Conservation (phyloP, 768 basidiomycete species). For the Amanita thiersii region DNA sequence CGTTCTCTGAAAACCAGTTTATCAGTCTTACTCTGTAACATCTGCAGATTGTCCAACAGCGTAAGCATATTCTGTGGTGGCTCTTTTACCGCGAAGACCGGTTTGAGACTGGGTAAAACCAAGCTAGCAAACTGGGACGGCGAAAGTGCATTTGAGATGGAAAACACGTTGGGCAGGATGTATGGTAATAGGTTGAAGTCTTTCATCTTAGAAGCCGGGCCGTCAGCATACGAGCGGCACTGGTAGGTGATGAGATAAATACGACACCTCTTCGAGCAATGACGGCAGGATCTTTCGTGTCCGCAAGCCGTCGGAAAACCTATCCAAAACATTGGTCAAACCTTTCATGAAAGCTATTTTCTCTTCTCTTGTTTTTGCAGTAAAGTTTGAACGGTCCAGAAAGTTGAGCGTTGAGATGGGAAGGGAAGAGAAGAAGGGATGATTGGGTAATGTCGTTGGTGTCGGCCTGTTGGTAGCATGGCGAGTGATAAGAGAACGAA, state of each 20-base stretch:
- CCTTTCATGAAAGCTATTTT: constrained; percentile 97
- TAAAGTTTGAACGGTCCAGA: constrained; percentile 91
- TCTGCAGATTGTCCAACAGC: constrained; percentile 77
- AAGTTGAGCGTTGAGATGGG: constrained; percentile 96
- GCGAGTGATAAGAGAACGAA: constrained; percentile 76
- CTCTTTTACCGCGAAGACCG: constrained; percentile 84
- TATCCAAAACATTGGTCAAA: constrained; percentile 66
- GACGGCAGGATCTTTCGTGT: constrained; percentile 88
- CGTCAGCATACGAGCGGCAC: background rate
- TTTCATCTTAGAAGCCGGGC: constrained; percentile 65
- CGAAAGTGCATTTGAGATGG: constrained; percentile 72
- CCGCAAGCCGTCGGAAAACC: constrained; percentile 81
- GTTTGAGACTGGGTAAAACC: constrained; percentile 84
- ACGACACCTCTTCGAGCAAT: constrained; percentile 79
- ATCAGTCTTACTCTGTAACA: constrained; percentile 86
- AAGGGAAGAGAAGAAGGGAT: constrained; percentile 90
- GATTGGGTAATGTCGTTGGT: constrained; percentile 71
- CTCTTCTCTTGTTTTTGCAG: constrained; percentile 89
- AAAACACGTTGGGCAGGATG: constrained; percentile 92
- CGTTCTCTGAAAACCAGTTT: constrained; percentile 83
- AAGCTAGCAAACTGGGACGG: constrained; percentile 71
- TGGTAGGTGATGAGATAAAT: background rate
- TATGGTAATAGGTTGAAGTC: constrained; percentile 89
- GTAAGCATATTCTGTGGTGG: constrained; percentile 98
- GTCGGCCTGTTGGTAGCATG: constrained; percentile 66